Conservation (phyloP, 2,329 filamentous ascomycete species). For the Fusarium xyrophilum region DNA sequence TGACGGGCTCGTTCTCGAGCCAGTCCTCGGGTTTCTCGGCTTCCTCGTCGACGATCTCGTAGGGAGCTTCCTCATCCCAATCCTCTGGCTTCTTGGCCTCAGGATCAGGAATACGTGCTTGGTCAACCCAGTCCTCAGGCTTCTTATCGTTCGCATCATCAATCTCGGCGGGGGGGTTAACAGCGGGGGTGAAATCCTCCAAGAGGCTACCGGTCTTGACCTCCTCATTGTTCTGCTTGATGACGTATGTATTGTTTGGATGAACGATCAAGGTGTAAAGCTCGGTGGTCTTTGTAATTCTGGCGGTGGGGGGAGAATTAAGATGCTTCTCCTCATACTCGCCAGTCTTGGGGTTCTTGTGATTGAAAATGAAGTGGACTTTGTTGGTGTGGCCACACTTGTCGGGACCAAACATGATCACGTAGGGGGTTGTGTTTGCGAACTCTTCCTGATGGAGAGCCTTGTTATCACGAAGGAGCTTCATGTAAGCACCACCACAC, state of each 20-base stretch:
- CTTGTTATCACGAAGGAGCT: slow-evolving; percentile 98
- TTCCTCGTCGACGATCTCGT: slow-evolving; percentile 92
- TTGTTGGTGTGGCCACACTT: slow-evolving; percentile 99
- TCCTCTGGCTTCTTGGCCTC: slow-evolving; percentile 96
- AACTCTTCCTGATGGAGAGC: slow-evolving; percentile 97
- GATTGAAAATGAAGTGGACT: slow-evolving; percentile 98
- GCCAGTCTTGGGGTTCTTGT: slow-evolving; percentile 99
- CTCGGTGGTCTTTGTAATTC: slow-evolving; percentile 88
- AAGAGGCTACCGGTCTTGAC: slow-evolving; percentile 90
- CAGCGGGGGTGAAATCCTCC: slow-evolving; percentile 90
- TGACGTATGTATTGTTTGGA: slow-evolving; percentile 93
- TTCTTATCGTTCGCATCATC: slow-evolving; percentile 93
- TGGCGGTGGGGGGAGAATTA: slow-evolving; percentile 79
- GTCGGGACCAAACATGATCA: slow-evolving; percentile 99
- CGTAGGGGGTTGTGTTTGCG: slow-evolving; percentile 94
- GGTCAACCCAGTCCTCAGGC: slow-evolving; percentile 95
- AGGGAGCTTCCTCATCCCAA: slow-evolving; percentile 98
- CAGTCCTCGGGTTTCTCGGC: slow-evolving; percentile 93
- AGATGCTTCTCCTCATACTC: slow-evolving; percentile 99
- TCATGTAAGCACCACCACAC: slow-evolving; percentile 98
- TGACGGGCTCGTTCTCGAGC: slow-evolving; percentile 86
- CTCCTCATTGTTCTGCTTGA: slow-evolving; percentile 88
- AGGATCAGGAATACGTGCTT: slow-evolving; percentile 88
- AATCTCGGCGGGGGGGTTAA: slow-evolving; percentile 95
- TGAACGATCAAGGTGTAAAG: slow-evolving; percentile 97